phyloP scores from a whole-genome alignment of 805 yeast genomes.

The Lipomyces chichibuensis region DNA sequence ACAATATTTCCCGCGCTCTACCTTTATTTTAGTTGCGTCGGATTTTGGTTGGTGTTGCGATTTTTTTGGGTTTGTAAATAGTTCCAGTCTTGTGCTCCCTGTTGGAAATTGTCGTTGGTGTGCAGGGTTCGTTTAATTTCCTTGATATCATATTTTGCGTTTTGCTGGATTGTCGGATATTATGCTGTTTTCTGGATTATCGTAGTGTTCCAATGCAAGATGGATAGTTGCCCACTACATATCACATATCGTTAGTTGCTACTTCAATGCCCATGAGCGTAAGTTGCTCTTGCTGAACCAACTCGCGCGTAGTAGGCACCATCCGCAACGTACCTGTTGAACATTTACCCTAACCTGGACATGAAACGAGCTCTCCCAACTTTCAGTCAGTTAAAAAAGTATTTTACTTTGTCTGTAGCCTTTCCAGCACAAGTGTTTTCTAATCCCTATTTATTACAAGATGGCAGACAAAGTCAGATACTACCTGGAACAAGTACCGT shows the following conservation, averaged over 20 bases:
- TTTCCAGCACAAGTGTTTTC: neutral
- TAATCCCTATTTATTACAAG: neutral
- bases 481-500: slow-evolving; percentile 53
- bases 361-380: no score
- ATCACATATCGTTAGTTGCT: no score
- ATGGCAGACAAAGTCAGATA: slow-evolving; percentile 63
- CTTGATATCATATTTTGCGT: neutral
- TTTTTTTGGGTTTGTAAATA: neutral
- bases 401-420: neutral
- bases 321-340: no score
- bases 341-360: neutral
- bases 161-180: neutral
- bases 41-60: neutral
- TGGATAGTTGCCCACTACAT: neutral
- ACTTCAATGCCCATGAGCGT: no score
- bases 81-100: neutral
- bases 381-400: neutral
- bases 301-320: no score
- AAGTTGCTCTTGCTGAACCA: no score
- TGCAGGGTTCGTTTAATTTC: neutral
- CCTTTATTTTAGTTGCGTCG: neutral
- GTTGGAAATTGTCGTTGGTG: neutral
- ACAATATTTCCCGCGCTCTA: neutral
- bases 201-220: neutral
- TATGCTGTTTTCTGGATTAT: neutral